These are phyloP conservation scores for Sergeia podlipaevii DNA, from an alignment of 208 protist genomes.

Conservation along the genomic window DNA sequence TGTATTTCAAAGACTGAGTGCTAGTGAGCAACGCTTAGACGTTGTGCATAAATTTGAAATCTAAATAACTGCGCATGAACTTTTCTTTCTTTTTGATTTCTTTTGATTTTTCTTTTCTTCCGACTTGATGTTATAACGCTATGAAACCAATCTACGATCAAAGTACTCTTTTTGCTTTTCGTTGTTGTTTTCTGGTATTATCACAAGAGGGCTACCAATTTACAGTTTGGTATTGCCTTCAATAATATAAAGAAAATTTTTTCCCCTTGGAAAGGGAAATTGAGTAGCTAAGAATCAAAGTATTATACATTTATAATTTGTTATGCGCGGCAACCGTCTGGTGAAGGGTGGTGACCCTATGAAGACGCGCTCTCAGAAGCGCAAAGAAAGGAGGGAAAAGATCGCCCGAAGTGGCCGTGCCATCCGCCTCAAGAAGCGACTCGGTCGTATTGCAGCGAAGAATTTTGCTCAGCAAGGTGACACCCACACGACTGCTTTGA, in stretches of 20 bases:
- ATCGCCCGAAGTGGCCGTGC: constrained; percentile 58
- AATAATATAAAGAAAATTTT: constrained; percentile 8
- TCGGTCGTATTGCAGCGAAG: constrained; percentile 37
- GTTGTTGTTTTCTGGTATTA: not conserved
- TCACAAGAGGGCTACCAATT: not conserved
- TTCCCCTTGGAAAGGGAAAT: constrained; percentile 4
- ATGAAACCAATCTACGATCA: constrained; percentile 5
- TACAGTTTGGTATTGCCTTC: not conserved
- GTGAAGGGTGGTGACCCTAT: constrained; percentile 65
- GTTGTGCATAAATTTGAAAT: not conserved
- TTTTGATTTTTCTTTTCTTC: constrained; percentile 8
- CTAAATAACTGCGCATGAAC: not conserved
- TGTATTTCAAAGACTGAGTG: no score
- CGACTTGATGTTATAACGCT: constrained; percentile 8
- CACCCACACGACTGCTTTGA: constrained; percentile 75
- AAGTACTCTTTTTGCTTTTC: constrained; percentile 1
- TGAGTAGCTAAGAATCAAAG: not conserved
- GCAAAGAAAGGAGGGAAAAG: constrained; percentile 56
- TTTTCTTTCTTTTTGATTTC: constrained; percentile 11
- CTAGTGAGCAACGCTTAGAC: no score
- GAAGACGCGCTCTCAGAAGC: constrained; percentile 73
- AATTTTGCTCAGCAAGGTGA: constrained; percentile 65
- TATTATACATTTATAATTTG: not conserved
- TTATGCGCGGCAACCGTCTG: constrained; percentile 79
- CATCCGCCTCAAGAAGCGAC: constrained; percentile 54